phyloP scores from a whole-genome alignment of 2,329 filamentous ascomycete species.

The Orbilia oligospora region DNA sequence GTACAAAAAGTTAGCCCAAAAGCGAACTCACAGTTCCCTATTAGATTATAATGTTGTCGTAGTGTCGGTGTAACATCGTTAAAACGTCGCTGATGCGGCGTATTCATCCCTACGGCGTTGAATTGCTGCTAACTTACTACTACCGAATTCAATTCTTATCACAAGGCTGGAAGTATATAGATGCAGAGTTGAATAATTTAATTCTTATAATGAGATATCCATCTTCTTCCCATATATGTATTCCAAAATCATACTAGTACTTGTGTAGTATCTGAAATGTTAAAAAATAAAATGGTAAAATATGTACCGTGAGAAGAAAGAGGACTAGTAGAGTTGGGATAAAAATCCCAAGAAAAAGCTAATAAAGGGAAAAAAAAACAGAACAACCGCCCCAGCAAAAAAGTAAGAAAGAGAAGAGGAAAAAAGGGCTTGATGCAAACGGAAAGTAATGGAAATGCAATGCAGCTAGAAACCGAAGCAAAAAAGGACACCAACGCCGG shows the following conservation, averaged over 20 bases:
- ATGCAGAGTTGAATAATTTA: background rate
- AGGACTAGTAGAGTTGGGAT: constrained; percentile 2
- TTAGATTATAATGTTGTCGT: too few relatives aligned
- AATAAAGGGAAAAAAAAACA: constrained; percentile 16
- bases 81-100: too few relatives aligned
- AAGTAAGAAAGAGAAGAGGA: constrained; percentile 36
- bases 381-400: constrained; percentile 28
- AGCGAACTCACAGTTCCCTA: too few relatives aligned
- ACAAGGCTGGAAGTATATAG: background rate
- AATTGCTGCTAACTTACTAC: too few relatives aligned
- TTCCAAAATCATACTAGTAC: constrained; percentile 16
- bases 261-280: constrained; percentile 3
- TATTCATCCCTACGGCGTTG: too few relatives aligned
- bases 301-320: constrained; percentile 31
- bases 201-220: background rate
- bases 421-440: constrained; percentile 34
- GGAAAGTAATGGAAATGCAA: constrained; percentile 36
- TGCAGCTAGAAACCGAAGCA: constrained; percentile 28
- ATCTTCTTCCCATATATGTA: constrained; percentile 4
- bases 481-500: constrained; percentile 50
- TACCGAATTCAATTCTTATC: too few relatives aligned
- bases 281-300: constrained; percentile 3
- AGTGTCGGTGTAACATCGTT: too few relatives aligned
- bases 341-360: background rate
- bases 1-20: too few relatives aligned